A percentile compares a stretch with the other conserved stretches of the same genome.
phyloP scores from a whole-genome alignment of 129 eudicot species.

The Sambucus nigra region DNA sequence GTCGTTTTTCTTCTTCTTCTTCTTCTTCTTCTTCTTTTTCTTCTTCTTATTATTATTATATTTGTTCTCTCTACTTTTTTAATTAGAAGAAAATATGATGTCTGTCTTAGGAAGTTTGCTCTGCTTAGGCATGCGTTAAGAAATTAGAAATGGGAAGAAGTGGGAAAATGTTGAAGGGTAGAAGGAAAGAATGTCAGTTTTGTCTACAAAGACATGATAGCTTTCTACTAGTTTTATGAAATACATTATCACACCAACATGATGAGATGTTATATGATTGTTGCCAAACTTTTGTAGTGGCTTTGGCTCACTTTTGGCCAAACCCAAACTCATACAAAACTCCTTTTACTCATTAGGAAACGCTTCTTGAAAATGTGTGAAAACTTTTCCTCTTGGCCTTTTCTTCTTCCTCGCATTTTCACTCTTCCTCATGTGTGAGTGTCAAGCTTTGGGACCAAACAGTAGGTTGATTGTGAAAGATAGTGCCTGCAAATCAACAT shows the following conservation, averaged over 20 bases:
- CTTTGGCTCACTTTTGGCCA: constrained; percentile 4
- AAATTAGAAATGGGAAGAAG: neutral
- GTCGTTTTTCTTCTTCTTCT: no score
- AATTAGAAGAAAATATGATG: no score
- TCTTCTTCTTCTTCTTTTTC: no score
- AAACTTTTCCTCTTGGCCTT: neutral
- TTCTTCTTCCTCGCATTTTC: neutral
- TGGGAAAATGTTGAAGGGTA: neutral
- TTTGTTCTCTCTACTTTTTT: no score
- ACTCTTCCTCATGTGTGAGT: neutral
- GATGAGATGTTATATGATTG: neutral
- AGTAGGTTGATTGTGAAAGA: neutral
- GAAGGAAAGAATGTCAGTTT: neutral
- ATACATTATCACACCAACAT: constrained; percentile 11
- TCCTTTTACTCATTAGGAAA: neutral
- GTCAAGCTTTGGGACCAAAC: neutral
- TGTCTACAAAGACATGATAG: neutral
- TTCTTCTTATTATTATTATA: no score
- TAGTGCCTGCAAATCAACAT: neutral
- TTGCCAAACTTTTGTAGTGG: neutral
- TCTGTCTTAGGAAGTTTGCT: no score
- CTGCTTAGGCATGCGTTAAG: no score
- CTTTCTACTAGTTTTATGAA: neutral
- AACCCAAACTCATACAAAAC: constrained; percentile 2
- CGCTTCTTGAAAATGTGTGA: neutral